Conservation (phyloP, 257 asterid species). For the Nicotiana knightiana region DNA sequence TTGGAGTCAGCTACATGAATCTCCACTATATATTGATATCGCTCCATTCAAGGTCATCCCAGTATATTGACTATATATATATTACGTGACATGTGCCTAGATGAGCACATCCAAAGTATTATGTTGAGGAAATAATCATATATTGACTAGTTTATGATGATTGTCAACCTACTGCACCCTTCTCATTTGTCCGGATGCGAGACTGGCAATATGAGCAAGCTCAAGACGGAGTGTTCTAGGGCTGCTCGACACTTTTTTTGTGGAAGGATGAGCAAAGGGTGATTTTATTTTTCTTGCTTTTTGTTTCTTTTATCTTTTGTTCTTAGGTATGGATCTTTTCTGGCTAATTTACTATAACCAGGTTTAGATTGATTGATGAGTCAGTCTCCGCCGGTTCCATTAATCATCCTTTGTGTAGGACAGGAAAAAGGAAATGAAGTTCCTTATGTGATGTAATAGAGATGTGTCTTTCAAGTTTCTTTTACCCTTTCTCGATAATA, state of each 20-base stretch:
- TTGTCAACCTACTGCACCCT: background rate
- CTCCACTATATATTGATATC: background rate
- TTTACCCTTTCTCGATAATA: too few relatives aligned
- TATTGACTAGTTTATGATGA: background rate
- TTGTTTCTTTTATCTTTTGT: background rate
- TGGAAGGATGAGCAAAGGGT: background rate
- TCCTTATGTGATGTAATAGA: background rate
- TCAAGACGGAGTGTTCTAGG: slow-evolving; percentile 7
- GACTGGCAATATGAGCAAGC: background rate
- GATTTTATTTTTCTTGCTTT: background rate
- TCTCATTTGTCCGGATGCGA: background rate
- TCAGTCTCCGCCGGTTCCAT: background rate
- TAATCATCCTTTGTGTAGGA: background rate
- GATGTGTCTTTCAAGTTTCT: background rate
- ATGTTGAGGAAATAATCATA: background rate
- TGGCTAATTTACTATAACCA: background rate
- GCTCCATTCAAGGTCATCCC: background rate
- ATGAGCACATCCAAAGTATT: background rate
- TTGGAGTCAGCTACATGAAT: background rate
- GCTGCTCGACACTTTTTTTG: background rate
- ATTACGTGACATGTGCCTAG: background rate
- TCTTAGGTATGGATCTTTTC: background rate
- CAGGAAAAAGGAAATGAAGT: background rate
- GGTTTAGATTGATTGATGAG: slow-evolving; percentile 3
- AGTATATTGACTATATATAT: background rate